A percentile compares a stretch with the other conserved stretches of the same genome.
phyloP scores from a whole-genome alignment of 1,284 basidiomycete genomes.

The Sparassis latifolia region DNA sequence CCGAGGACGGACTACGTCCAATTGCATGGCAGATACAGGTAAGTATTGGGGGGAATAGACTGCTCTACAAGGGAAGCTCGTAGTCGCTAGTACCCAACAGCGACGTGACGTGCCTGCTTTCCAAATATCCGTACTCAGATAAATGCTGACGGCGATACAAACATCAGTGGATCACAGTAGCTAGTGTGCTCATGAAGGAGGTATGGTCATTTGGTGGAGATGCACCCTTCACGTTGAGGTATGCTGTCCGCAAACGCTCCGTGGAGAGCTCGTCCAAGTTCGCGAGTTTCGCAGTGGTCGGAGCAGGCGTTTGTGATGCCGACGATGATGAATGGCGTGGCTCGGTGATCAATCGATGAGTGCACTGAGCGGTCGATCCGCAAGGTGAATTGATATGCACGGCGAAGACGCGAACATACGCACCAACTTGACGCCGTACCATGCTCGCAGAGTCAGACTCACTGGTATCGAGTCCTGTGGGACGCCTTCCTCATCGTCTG shows the following conservation, averaged over 20 bases:
- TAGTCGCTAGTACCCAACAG: no score
- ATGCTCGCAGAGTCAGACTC: conserved; percentile 64
- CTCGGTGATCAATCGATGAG: conserved; percentile 44
- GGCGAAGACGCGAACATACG: conserved; percentile 21
- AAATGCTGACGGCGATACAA: conserved; percentile 3
- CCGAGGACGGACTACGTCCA: no score
- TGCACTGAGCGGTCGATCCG: conserved; percentile 37
- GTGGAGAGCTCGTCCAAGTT: conserved; percentile 59
- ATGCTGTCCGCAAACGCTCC: conserved; percentile 56
- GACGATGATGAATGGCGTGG: conserved; percentile 32
- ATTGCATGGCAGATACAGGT: no score
- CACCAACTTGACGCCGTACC: conserved; percentile 85
- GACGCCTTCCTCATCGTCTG: conserved; percentile 47
- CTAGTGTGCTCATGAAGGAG: conserved; percentile 19
- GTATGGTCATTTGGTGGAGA: conserved; percentile 21
- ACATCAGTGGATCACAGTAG: conserved; percentile 18
- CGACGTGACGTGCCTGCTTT: no score
- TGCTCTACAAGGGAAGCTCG: no score
- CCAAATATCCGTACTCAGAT: no score
- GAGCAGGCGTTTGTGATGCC: conserved; percentile 49
- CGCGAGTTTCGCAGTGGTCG: conserved; percentile 47
- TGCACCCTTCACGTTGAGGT: conserved; percentile 29
- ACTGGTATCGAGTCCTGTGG: conserved; percentile 43
- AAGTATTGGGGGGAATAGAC: no score
- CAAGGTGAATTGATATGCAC: not conserved